A percentile compares a stretch with the other conserved stretches of the same genome.
phyloP scores from a whole-genome alignment of 2,329 filamentous ascomycete species.

The Orbilia quercus region DNA sequence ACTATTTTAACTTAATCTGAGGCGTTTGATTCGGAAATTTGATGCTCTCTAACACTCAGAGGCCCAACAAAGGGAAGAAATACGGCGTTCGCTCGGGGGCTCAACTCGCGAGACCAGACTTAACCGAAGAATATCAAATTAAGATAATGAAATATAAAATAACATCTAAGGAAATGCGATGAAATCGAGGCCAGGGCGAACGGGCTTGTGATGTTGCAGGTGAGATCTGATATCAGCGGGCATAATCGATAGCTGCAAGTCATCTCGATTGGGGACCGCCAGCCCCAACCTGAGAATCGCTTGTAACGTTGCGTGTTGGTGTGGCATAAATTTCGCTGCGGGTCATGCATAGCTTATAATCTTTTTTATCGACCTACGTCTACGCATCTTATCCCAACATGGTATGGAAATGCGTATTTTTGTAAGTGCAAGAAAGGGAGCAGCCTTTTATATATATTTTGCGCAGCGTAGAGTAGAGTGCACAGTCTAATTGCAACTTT shows the following conservation, averaged over 20 bases:
- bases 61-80: constrained; percentile 6
- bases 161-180: no score
- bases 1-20: constrained; percentile 25
- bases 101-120: background rate
- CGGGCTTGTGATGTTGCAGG: constrained; percentile 19
- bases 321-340: constrained; percentile 50
- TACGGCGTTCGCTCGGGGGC: no score
- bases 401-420: constrained; percentile 46
- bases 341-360: constrained; percentile 50
- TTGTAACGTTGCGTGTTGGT: constrained; percentile 42
- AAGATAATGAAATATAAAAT: no score
- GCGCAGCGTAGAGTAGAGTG: background rate
- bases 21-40: constrained; percentile 27
- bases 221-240: constrained; percentile 57
- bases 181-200: constrained; percentile 19
- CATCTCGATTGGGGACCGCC: constrained; percentile 52
- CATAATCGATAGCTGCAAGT: constrained; percentile 56
- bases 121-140: no score
- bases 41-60: constrained; percentile 24
- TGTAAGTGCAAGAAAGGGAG: constrained; percentile 40
- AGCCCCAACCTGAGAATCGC: constrained; percentile 31
- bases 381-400: constrained; percentile 44
- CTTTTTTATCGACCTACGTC: constrained; percentile 45
- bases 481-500: constrained; percentile 8
- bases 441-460: constrained; percentile 2